Conservation (phyloP, 768 basidiomycete species). For the Chlorophyllum brunneum region DNA sequence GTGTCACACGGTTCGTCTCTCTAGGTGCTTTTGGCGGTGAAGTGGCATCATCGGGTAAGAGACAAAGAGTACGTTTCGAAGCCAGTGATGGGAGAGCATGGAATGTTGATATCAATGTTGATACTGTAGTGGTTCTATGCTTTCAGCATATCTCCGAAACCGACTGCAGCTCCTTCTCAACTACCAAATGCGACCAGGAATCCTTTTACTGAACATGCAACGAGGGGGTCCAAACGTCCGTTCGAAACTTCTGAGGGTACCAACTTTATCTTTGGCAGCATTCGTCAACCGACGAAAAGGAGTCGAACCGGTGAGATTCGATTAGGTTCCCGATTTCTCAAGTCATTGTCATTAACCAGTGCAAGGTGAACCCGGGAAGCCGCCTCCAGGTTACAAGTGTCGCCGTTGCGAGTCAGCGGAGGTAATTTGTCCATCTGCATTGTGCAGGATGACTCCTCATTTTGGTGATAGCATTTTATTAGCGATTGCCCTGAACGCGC, state of each 20-base stretch:
- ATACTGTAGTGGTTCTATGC: constrained; percentile 91
- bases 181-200: constrained; percentile 70
- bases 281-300: constrained; percentile 55
- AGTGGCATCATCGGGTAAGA: constrained; percentile 53
- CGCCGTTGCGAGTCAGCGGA: constrained; percentile 73
- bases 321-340: neutral
- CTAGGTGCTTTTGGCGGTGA: constrained; percentile 84
- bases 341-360: constrained; percentile 17
- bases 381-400: constrained; percentile 73
- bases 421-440: constrained; percentile 33
- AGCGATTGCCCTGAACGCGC: constrained; percentile 70
- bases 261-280: constrained; percentile 69
- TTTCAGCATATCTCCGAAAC: constrained; percentile 72
- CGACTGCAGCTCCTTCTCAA: constrained; percentile 30
- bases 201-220: constrained; percentile 50
- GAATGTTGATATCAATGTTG: neutral
- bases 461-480: constrained; percentile 60
- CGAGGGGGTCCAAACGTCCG: constrained; percentile 48
- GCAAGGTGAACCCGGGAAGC: constrained; percentile 47
- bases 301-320: constrained; percentile 44
- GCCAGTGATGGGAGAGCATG: neutral
- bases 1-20: constrained; percentile 78
- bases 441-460: neutral
- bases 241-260: constrained; percentile 46
- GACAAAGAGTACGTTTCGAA: constrained; percentile 66